phyloP scores from a whole-genome alignment of 208 protist species.

The Crithidia fasciculata region DNA sequence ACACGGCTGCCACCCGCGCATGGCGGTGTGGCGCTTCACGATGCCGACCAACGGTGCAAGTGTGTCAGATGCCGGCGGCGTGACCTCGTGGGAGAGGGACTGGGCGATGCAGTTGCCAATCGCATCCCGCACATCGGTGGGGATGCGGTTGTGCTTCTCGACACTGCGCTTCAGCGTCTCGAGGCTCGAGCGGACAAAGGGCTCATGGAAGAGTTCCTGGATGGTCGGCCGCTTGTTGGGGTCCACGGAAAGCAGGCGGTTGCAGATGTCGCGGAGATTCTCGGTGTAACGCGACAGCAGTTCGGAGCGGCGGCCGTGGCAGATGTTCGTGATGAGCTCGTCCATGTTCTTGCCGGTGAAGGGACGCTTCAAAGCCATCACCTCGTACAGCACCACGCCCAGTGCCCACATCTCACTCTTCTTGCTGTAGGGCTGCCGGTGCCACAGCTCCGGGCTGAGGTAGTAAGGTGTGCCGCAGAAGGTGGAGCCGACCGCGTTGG shows the following conservation, averaged over 20 bases:
- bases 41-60: constrained; percentile 47
- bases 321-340: constrained; percentile 87
- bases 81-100: constrained; percentile 51
- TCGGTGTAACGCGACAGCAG: constrained; percentile 56
- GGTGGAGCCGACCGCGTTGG: constrained; percentile 84
- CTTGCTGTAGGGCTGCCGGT: constrained; percentile 92
- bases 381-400: constrained; percentile 86
- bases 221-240: constrained; percentile 64
- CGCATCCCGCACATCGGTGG: constrained; percentile 54
- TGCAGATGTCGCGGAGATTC: constrained; percentile 58
- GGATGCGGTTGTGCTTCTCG: constrained; percentile 73
- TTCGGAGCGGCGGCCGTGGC: constrained; percentile 53
- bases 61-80: constrained; percentile 14
- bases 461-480: constrained; percentile 93
- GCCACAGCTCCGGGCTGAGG: constrained; percentile 92
- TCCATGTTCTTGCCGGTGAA: constrained; percentile 89
- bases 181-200: constrained; percentile 65
- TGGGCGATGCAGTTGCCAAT: constrained; percentile 68
- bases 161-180: constrained; percentile 81
- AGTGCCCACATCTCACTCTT: constrained; percentile 95
- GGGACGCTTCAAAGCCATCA: constrained; percentile 82
- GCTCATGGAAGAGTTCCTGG: constrained; percentile 68
- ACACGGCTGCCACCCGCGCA: constrained; percentile 81
- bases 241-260: constrained; percentile 67
- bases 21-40: constrained; percentile 77